Percentiles rank a stretch among this genome's conserved stretches.
Evolutionary conservation across 371 early-diverging fungal genomes (phyloP).

Genomic region (Apophysomyces sp.): DNA sequence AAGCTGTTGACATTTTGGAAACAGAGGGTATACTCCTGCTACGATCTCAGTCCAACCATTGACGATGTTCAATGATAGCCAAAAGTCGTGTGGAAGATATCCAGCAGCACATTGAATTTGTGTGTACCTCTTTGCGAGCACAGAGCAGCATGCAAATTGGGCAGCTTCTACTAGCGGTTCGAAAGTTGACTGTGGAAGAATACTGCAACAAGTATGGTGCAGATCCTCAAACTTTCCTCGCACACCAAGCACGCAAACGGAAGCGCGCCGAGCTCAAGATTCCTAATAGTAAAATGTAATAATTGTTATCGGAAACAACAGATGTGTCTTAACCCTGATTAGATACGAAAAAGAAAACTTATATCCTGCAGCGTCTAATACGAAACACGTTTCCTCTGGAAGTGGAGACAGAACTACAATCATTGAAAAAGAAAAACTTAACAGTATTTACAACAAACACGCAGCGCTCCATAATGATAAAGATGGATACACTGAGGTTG

Average conservation of each 20-base stretch:
- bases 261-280: neutral
- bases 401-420: too few species aligned
- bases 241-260: conserved; percentile 6
- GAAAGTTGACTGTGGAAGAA: conserved; percentile 28
- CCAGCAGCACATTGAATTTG: conserved; percentile 24
- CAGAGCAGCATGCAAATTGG: conserved; percentile 27
- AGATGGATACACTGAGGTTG: too few species aligned
- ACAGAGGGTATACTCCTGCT: neutral
- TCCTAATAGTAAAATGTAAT: conserved; percentile 7
- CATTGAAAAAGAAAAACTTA: neutral
- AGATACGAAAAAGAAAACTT: conserved; percentile 1
- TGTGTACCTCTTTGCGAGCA: conserved; percentile 26
- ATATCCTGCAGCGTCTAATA: neutral
- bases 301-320: neutral
- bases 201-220: conserved; percentile 29
- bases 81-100: conserved; percentile 26
- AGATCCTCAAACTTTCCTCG: conserved; percentile 13
- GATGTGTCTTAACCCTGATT: neutral
- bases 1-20: neutral
- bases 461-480: too few species aligned
- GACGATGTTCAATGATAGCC: conserved; percentile 10
- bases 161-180: conserved; percentile 17
- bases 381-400: neutral
- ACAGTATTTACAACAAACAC: neutral
- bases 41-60: neutral